Evolutionary conservation across 352 stramenopile genomes (phyloP), one percentile per base, ranked within the genome.

Genomic region (Thalassiosira sp.): DNA sequence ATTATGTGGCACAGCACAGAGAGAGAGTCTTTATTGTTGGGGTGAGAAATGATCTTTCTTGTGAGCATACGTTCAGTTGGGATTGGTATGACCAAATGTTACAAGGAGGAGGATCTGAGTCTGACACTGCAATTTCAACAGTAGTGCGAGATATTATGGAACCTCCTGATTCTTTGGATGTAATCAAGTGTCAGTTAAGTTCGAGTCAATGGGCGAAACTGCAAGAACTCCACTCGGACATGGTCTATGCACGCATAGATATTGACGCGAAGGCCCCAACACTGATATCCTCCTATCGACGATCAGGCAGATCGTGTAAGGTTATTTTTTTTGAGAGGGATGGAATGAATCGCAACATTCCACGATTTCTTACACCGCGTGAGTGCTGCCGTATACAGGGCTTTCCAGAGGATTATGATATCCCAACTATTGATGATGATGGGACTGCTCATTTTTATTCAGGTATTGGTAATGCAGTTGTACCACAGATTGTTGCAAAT

Each of bases 21-120:
- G 72, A 81, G 58, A 42, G 64, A 11, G 54, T 81, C 31, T 81
- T 64, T 56, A 63, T 77, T 66, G 56, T 81, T 20, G 72, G 72
- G 42, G 53, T 81, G 18, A 31, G 72, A 16, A 46, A 57, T 11
- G 72, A 81, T 67, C 49, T 81, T 11, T 51, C 70, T 3, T 22
- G 25, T 33, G 31, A 62, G 27, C 24, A 31, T 63, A 25, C 18
- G 16, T 25, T 37, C 3, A 35, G 33, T 45, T 37, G 35, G 35
- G 35, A 45, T 45, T 45, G 35, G 35, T 45, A 45, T 45, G 35
- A 45, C 10, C 35, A 45, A 45, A 45, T 45, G 35, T 1, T 15
- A 45, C 10, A 15, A n/a, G 35, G 35, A 2, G 35, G 35, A 45
- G 35, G 31, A 40, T 40, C 31, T 10, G 31, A 40, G 31, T 5